Conservation (phyloP, 2,329 filamentous ascomycete species). For the Macroventuria anomochaeta region DNA sequence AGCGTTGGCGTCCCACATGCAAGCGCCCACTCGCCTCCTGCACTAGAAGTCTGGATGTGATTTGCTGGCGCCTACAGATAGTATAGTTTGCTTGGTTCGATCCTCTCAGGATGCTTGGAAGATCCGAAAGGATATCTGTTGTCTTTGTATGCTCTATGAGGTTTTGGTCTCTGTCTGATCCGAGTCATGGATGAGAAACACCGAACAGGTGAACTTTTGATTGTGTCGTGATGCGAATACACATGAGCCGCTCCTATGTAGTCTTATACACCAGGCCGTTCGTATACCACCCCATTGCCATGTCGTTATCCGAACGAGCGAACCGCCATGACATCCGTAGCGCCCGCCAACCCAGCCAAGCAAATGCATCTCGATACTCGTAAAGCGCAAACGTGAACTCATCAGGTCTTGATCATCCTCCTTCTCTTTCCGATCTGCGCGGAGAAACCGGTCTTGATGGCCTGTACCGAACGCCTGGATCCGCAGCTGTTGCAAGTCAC, state of each 20-base stretch:
- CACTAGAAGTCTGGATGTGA: constrained; percentile 9
- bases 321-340: constrained; percentile 23
- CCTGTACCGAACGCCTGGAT: constrained; percentile 81
- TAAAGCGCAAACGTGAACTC: constrained; percentile 26
- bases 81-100: constrained; percentile 4
- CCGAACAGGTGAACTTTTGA: constrained; percentile 6
- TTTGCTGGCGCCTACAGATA: constrained; percentile 14
- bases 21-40: constrained; percentile 24
- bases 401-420: constrained; percentile 81
- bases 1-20: constrained; percentile 21
- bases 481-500: constrained; percentile 85
- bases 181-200: neutral
- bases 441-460: constrained; percentile 99
- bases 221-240: constrained; percentile 11
- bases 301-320: constrained; percentile 14
- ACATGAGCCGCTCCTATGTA: constrained; percentile 14
- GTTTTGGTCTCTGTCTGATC: neutral
- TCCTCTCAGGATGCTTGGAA: neutral
- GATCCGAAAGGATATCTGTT: neutral
- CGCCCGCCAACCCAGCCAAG: constrained; percentile 30
- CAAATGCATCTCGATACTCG: constrained; percentile 32
- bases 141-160: neutral
- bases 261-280: constrained; percentile 12
- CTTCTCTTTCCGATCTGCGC: constrained; percentile 98
- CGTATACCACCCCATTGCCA: constrained; percentile 7